Percentiles rank a stretch among this genome's conserved stretches.
Conservation (phyloP, 2,329 filamentous ascomycete genomes). For the Sclerotinia minor region DNA sequence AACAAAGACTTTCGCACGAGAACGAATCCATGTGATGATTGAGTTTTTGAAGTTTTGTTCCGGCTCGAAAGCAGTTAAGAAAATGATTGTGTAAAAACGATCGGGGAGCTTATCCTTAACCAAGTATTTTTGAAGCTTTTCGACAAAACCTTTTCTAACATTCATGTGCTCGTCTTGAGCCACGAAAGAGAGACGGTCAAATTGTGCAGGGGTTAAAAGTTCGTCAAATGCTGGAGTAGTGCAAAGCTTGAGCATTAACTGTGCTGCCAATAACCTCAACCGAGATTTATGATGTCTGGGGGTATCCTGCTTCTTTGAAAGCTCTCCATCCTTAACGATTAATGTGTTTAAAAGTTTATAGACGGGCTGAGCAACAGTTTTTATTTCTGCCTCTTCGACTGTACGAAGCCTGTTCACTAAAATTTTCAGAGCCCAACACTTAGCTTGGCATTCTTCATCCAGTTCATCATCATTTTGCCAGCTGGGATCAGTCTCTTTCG, state of each 20-base stretch:
- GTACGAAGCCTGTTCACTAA: conserved; percentile 81
- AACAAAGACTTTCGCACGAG: conserved; percentile 67
- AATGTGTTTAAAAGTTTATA: conserved; percentile 78
- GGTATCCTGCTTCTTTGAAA: conserved; percentile 73
- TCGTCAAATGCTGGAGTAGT: conserved; percentile 74
- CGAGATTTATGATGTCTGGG: conserved; percentile 76
- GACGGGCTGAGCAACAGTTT: conserved; percentile 64
- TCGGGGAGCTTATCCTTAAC: conserved; percentile 67
- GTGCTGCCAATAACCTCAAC: conserved; percentile 79
- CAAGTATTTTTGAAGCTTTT: conserved; percentile 88
- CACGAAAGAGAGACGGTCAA: conserved; percentile 78
- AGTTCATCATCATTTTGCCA: conserved; percentile 69
- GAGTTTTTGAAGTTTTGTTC: conserved; percentile 68
- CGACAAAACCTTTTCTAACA: conserved; percentile 77
- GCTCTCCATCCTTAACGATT: conserved; percentile 73
- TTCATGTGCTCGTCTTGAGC: conserved; percentile 74
- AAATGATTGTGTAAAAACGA: conserved; percentile 87
- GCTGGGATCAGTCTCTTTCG: conserved; percentile 55
- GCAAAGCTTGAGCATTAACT: conserved; percentile 81
- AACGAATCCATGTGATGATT: conserved; percentile 85
- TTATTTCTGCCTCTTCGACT: conserved; percentile 51
- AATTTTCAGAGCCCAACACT: conserved; percentile 79
- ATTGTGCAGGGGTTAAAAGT: conserved; percentile 68
- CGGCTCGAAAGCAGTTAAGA: conserved; percentile 90
- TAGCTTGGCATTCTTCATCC: conserved; percentile 80